phyloP scores from a whole-genome alignment of 2,329 filamentous ascomycete species.

The Fusarium tjaetaba region DNA sequence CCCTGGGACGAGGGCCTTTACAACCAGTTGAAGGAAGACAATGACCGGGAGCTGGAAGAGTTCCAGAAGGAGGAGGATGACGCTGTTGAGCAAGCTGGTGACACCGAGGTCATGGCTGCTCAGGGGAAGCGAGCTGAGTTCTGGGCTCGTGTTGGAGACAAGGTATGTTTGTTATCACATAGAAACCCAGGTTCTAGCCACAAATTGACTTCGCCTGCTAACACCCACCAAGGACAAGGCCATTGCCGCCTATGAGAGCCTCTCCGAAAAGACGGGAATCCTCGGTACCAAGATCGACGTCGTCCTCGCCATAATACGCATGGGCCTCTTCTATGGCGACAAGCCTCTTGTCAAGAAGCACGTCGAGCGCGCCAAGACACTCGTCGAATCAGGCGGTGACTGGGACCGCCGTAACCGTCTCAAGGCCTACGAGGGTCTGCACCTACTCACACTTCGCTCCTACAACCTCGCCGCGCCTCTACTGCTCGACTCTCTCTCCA shows the following conservation, averaged over 20 bases:
- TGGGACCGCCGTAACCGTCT: conserved; percentile 98
- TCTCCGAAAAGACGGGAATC: conserved; percentile 97
- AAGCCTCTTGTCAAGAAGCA: conserved; percentile 93
- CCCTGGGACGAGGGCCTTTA: conserved; percentile 94
- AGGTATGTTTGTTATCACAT: conserved; percentile 66
- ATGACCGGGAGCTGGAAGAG: conserved; percentile 78
- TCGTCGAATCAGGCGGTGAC: conserved; percentile 95
- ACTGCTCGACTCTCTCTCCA: conserved; percentile 95
- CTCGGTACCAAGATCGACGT: conserved; percentile 97
- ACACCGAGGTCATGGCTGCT: conserved; percentile 93
- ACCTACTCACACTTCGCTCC: conserved; percentile 90
- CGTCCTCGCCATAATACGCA: conserved; percentile 93
- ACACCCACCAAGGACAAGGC: conserved; percentile 79
- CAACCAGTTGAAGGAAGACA: conserved; percentile 77
- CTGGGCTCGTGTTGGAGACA: conserved; percentile 94
- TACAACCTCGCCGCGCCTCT: conserved; percentile 90
- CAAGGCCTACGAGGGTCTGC: conserved; percentile 97
- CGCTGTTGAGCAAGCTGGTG: conserved; percentile 93
- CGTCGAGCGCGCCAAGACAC: conserved; percentile 85
- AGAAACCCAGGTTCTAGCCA: neutral
- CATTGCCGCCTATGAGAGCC: conserved; percentile 88
- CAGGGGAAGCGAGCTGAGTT: conserved; percentile 96
- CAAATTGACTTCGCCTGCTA: conserved; percentile 14
- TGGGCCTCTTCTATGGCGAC: conserved; percentile 96
- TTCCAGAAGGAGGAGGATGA: conserved; percentile 92